Evolutionary conservation across 1,284 basidiomycete genomes (phyloP).

Genomic region (Phlebopus sp.): DNA sequence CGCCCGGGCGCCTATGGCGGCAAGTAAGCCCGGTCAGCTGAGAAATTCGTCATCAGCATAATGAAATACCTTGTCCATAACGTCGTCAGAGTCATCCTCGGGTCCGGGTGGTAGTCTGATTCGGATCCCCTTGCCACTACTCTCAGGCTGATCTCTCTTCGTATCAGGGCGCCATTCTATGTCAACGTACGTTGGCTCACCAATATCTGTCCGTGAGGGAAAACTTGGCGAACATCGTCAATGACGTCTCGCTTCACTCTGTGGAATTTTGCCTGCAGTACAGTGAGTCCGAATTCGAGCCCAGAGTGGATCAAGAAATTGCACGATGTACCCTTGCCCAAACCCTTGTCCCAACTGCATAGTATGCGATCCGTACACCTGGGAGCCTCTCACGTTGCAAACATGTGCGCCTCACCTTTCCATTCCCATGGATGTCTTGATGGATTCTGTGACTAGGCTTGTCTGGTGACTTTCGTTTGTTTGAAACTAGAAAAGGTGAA

Average conservation of each 20-base stretch:
- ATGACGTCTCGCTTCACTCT: conserved; percentile 30
- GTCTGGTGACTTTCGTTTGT: no score
- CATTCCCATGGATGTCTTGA: no score
- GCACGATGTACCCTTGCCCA: no score
- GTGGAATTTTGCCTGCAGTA: conserved; percentile 28
- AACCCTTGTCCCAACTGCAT: no score
- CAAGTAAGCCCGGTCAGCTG: conserved; percentile 6
- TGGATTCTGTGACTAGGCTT: no score
- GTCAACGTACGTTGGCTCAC: conserved; percentile 11
- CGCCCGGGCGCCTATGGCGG: conserved; percentile 18
- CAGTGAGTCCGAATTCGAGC: conserved; percentile 17
- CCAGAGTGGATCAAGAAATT: conserved; percentile 27
- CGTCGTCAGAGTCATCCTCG: conserved; percentile 2
- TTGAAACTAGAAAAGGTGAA: no score
- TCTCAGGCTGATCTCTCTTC: conserved; percentile 20
- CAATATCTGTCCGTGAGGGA: conserved; percentile 30
- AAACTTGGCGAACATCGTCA: conserved; percentile 25
- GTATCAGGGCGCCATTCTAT: not conserved
- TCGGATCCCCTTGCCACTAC: conserved; percentile 25
- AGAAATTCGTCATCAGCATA: not conserved
- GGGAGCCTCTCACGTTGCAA: no score
- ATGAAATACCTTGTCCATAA: conserved; percentile 16
- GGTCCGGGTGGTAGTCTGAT: conserved; percentile 25
- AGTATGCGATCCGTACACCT: no score
- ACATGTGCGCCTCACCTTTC: no score